Base-by-base conservation (phyloP, 148 eudicot genomes). In the Nepenthes gracilis region DNA sequence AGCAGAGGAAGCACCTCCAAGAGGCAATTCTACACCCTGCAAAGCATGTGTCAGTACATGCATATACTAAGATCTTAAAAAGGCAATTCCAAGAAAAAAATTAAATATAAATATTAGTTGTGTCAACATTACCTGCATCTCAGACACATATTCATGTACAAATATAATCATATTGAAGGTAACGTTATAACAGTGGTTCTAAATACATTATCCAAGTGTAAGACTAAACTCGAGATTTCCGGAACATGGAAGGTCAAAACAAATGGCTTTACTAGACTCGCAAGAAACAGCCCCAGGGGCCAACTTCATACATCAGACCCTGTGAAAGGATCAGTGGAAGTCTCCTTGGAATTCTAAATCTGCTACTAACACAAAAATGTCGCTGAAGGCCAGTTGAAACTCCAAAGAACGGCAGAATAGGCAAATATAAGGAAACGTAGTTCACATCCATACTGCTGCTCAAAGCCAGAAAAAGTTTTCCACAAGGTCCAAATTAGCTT, bases 11-110 rank as follows among this genome's bases (percentile, higher is more conserved):
- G 76, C 57, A 76, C 71, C 66, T 54, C 67, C 60, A 61, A 60
- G 60, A 61, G 72, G 71, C 49, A 66, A 63, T 67, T 79, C 86
- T 58, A 70, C 72, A 60, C 66, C 81, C 92, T 88, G 77, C 64
- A 75, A 65, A 67, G 57, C 54, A 77, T 47, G 38, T 47, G 8
- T 7, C 58, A 5, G 36, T 7, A 33, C 9, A 55, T 55, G 36
- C 6, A 47, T 36, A 3, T 3, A 6, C 36, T 36, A 15, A 15
- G 13, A 5, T 57, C 40, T 5, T 12, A 10, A 13, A 35, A 36
- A 14, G 9, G 11, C 2, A 5, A 15, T 7, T n/a, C 4, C 9
- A 54, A 15, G 35, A 33, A 5, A 54, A 9, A 33, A 54, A 52
- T 23, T 23, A 23, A 23, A 23, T 23, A 23, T 23, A 23, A 23